Percentiles rank a stretch among this genome's conserved stretches.
phyloP scores from a whole-genome alignment of 1,284 basidiomycete genomes.

The Sanguinoderma infundibulare region DNA sequence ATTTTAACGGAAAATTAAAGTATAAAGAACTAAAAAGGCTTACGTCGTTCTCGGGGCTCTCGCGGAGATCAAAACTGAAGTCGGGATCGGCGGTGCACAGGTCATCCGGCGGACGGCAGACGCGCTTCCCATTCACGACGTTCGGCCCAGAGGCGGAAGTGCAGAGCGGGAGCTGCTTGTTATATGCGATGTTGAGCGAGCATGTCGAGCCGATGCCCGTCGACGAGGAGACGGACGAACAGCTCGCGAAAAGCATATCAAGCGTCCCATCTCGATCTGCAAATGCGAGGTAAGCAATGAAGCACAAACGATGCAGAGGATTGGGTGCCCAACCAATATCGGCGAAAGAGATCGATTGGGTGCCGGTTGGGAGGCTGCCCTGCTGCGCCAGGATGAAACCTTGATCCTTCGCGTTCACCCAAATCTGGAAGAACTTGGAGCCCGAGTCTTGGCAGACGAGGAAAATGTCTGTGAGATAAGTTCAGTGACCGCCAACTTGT shows the following conservation, averaged over 20 bases:
- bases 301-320: no score
- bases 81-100: constrained; percentile 84
- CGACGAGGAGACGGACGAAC: constrained; percentile 67
- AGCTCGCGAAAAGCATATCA: constrained; percentile 92
- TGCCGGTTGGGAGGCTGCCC: constrained; percentile 76
- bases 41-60: constrained; percentile 60
- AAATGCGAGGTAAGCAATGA: not conserved
- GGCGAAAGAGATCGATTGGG: constrained; percentile 86
- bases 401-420: constrained; percentile 82
- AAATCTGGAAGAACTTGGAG: constrained; percentile 82
- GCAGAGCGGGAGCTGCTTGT: constrained; percentile 89
- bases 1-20: not conserved
- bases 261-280: constrained; percentile 95
- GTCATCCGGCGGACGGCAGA: constrained; percentile 79
- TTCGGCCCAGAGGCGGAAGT: constrained; percentile 50
- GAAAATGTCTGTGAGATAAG: constrained; percentile 76
- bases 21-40: constrained; percentile 23
- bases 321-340: constrained; percentile 75
- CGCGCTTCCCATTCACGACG: constrained; percentile 51
- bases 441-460: constrained; percentile 79
- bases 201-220: constrained; percentile 79
- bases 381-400: constrained; percentile 77
- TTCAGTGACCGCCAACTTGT: constrained; percentile 1
- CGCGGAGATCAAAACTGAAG: constrained; percentile 79
- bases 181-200: constrained; percentile 91